Base-by-base conservation (phyloP, 352 stramenopile species). In the Phytophthora rubi region DNA sequence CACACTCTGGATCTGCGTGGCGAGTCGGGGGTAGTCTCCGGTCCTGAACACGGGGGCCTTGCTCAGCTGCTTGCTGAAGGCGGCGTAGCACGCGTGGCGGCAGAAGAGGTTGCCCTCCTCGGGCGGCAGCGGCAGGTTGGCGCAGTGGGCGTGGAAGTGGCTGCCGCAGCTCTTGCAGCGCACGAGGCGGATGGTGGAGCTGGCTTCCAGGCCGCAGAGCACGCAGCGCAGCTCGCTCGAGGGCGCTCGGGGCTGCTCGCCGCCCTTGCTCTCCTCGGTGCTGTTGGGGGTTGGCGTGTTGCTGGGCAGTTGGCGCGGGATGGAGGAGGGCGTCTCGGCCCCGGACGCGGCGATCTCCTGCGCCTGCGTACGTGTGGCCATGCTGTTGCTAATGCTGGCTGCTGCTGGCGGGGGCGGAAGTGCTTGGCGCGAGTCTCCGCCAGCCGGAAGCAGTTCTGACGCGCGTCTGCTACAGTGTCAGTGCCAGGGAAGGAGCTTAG, bases 51-150 rank as follows among this genome's bases (percentile, higher is more conserved):
- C 30, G 6, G 58, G 56, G 18, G 21, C 23, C 23, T 62, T 76
- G 16, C 15, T 54, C 33, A 63, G 63, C 51, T 76, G 53, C 30
- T 86, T 80, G 60, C 72, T 73, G 59, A 79, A 89, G n/a, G 59
- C 62, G 18, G 75, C 68, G 66, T 89, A 93, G 73, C 86, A 93
- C 30, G 71, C 64, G 67, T 86, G 89, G 15, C 77, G 79, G 32
- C 86, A 93, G 56, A 92, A 93, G 28, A 89, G 76, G 44, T 84
- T 81, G n/a, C 76, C 76, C 37, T 89, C 83, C 63, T 93, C 81
- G 0, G 83, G 83, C 8, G 83, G 82, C 30, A 82, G 77, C 39
- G 82, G 81, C 16, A 93, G 59, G 52, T 89, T 92, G 30, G 77
- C 83, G 65, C 86, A 93, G 48, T 80, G 65, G 12, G 82, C 75